Conservation (phyloP, 768 basidiomycete species). For the Pulveroboletus sp. region DNA sequence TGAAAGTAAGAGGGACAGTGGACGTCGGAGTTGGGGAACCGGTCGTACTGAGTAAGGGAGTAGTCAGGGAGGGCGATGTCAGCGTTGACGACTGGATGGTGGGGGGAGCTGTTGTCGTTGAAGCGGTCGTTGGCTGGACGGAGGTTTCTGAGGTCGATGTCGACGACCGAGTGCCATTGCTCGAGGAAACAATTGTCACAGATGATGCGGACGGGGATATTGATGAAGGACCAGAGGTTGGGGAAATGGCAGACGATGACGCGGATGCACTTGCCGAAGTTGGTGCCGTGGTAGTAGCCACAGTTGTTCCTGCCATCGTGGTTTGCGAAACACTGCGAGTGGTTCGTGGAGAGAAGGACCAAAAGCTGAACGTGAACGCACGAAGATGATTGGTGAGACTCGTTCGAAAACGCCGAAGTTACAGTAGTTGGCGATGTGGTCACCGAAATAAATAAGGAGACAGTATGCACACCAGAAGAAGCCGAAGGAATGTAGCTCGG, state of each 20-base stretch:
- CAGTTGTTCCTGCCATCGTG: slow-evolving; percentile 10
- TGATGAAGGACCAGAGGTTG: slow-evolving; percentile 5
- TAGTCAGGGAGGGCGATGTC: slow-evolving; percentile 4
- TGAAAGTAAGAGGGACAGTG: slow-evolving; percentile 11
- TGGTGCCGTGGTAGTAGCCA: slow-evolving; percentile 5
- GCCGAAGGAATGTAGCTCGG: slow-evolving; percentile 4
- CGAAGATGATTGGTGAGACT: slow-evolving; percentile 15
- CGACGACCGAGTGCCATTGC: slow-evolving; percentile 14
- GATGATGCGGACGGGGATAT: slow-evolving; percentile 14
- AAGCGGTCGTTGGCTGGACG: slow-evolving; percentile 16
- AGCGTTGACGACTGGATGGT: slow-evolving; percentile 10
- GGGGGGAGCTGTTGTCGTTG: slow-evolving; percentile 11
- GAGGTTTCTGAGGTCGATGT: slow-evolving; percentile 18
- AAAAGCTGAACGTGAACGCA: slow-evolving; percentile 18
- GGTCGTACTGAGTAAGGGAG: slow-evolving; percentile 2
- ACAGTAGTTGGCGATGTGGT: slow-evolving; percentile 13
- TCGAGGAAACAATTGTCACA: slow-evolving; percentile 14
- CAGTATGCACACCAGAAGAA: slow-evolving; percentile 8
- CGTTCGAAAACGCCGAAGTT: slow-evolving; percentile 8
- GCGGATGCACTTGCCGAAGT: slow-evolving; percentile 15
- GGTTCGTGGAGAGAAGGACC: slow-evolving; percentile 12
- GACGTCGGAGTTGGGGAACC: slow-evolving; percentile 17
- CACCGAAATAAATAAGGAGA: slow-evolving; percentile 24
- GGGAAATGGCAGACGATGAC: slow-evolving; percentile 3
- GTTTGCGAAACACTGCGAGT: slow-evolving; percentile 10